A percentile compares a stretch with the other conserved stretches of the same genome.
Evolutionary conservation across 202 grass and related monocot genomes (phyloP).

Genomic region (Brachypodium distachyon): DNA sequence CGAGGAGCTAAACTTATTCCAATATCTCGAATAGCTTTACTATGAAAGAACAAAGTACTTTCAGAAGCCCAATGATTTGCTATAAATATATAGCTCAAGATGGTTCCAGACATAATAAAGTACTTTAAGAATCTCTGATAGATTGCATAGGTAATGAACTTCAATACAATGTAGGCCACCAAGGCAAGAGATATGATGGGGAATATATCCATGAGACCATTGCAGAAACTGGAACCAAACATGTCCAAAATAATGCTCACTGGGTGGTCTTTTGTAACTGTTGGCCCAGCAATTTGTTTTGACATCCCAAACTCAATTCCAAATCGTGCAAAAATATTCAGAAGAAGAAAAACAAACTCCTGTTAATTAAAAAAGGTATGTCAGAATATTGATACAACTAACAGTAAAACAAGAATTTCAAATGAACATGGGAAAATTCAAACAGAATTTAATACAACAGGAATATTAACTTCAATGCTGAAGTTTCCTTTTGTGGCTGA

Average conservation of each 20-base stretch:
- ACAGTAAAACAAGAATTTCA: slow-evolving; percentile 4
- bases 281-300: slow-evolving; percentile 54
- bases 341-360: slow-evolving; percentile 73
- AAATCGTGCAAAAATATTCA: slow-evolving; percentile 55
- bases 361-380: slow-evolving; percentile 24
- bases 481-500: slow-evolving; percentile 43
- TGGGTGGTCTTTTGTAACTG: slow-evolving; percentile 48
- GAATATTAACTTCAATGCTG: slow-evolving; percentile 52
- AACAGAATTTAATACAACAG: slow-evolving; percentile 3
- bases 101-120: slow-evolving; percentile 36
- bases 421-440: background rate
- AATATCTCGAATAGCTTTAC: slow-evolving; percentile 23
- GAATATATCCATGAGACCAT: slow-evolving; percentile 41
- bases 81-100: slow-evolving; percentile 60
- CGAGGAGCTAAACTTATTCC: slow-evolving; percentile 57
- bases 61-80: slow-evolving; percentile 67
- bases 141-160: slow-evolving; percentile 27
- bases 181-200: slow-evolving; percentile 49
- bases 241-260: slow-evolving; percentile 27
- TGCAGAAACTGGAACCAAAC: slow-evolving; percentile 29
- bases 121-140: slow-evolving; percentile 43
- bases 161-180: slow-evolving; percentile 41
- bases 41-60: slow-evolving; percentile 25
- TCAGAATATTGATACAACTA: slow-evolving; percentile 28
- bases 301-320: slow-evolving; percentile 79